Evolutionary conservation across 164 flowering plant genomes (phyloP), one percentile per base, ranked within the genome.

Genomic region (Houttuynia cordata): DNA sequence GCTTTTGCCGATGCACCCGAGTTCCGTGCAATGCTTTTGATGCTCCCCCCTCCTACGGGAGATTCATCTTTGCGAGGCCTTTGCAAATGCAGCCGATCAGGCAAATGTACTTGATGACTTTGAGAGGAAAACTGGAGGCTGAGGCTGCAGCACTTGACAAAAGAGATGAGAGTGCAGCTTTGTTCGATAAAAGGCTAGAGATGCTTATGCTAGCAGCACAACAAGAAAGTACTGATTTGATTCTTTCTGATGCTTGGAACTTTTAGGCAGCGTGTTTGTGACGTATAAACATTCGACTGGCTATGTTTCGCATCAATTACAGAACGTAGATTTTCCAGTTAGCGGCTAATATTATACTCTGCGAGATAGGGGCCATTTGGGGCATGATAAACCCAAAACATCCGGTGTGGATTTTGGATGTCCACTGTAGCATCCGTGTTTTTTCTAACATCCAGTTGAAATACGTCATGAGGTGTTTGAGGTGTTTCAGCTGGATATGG

Each of bases 141-240:
- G 99, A 91, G 77, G 99, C 86, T 65, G 95, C 86, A 37, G 97
- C 88, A 77, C 97, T 94, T 24, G 99, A 94, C 72, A 65, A 83
- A 80, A 83, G 99, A 76, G 97, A 94, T 71, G 96, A 91, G 67
- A 91, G 99, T 72, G 99, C 99, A n/a, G 59, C 83, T 23, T 72
- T 78, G 25, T 94, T 94, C 65, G 99, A 91, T 66, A 83, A 81
- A 74, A 87, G 97, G 51, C 88, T 94, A 51, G 93, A 85, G 76
- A 85, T 85, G 85, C 96, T 94, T 50, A 75, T 94, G 87, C 66
- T 79, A 42, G 67, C 84, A 1, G 99, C 96, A 22, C 74, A 91
- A 63, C 73, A 68, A 61, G 99, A 91, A 64, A 75, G 72, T 40
- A 56, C 68, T 14, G 72, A 57, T 57, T 40, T 23, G 50, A 24